Base-by-base conservation (phyloP, 2,329 filamentous ascomycete genomes). In the Colletotrichum lindemuthianum region DNA sequence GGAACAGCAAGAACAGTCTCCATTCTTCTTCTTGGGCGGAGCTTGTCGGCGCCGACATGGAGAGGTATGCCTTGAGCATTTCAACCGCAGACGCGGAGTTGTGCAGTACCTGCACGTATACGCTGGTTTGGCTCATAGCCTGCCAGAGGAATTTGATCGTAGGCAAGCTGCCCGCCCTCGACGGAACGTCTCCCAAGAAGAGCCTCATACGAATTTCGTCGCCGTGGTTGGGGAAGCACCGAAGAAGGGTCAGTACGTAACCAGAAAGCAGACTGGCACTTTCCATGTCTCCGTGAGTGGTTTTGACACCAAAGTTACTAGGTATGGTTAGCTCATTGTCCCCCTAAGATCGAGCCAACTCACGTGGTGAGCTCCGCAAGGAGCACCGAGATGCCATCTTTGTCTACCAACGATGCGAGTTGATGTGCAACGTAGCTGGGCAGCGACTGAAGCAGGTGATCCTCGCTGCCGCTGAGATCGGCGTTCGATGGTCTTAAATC, bases 191-290 rank as follows among this genome's bases (percentile, higher is more conserved):
- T 0, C 93, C 92, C 44, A 96, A 84, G 72, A 96, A 98, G 1
- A 98, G 82, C 79, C 93, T 95, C 92, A 98, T 97, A 24, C 94
- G 90, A 65, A 97, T 96, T 64, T 97, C 93, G 72, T 97, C 94
- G 4, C 89, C 90, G 64, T 88, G 86, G 7, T 84, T 81, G 8
- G 95, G 93, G 69, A 98, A 98, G 70, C 93, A 94, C 63, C 92
- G 88, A 4, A 98, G 81, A 3, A 99, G 80, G 0, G 92, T 94
- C 43, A 98, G 82, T 3, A 93, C 92, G 73, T 97, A 98, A 34
- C 91, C 92, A 11, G 95, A 93, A 43, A 97, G 81, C 11, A 92
- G 80, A 69, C 90, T 91, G 2, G 66, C 56, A 6, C 72, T 73
- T 16, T 74, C 71, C n/a, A 74, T 70, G 10, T 75, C 72, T 44